Evolutionary conservation across 345 rosid species (phyloP), one percentile per base, ranked within the genome.

Genomic region (Excoecaria agallocha): DNA sequence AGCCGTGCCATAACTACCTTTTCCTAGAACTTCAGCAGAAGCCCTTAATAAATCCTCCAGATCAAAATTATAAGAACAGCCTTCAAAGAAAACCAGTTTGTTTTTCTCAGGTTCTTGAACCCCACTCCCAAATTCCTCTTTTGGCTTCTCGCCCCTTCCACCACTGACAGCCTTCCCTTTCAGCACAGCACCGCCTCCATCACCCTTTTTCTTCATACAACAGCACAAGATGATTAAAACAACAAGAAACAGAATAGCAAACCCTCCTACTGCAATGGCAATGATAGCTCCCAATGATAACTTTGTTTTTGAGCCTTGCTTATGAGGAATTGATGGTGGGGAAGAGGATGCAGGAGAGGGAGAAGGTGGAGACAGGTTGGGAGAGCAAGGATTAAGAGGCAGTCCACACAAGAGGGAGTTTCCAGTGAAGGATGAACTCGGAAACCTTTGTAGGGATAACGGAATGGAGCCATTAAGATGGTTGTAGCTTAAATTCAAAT

Each of bases 21-120:
- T 94, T 60, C 98, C 98, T 41, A 94, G 79, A 22, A 94, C 94
- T 80, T 94, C 98, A 39, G 97, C 98, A 0, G 98, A 91, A 72
- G 97, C 97, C 80, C 97, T 91, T 76, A 94, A 70, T 50, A 94
- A 80, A 78, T 94, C 96, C 79, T 94, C 97, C 7, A 94, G 86
- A 78, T 91, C 97, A 77, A 94, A 94, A 69, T 86, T 86, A 66
- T 89, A 91, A 1, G 85, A 82, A 69, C 89, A 88, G 4, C 96
- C 97, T 76, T 89, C 93, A 69, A 90, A 91, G 90, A 91, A 94
- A 56, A 89, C 92, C 56, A 93, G 88, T 85, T 87, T 91, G 78
- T 91, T 90, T 79, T 89, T 87, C 85, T 87, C 94, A 41, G 85
- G 86, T 81, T 82, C 94, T 82, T 86, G 94, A 79, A 88, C 92